Conservation (phyloP, 768 basidiomycete genomes). For the Heimioporus sp. region DNA sequence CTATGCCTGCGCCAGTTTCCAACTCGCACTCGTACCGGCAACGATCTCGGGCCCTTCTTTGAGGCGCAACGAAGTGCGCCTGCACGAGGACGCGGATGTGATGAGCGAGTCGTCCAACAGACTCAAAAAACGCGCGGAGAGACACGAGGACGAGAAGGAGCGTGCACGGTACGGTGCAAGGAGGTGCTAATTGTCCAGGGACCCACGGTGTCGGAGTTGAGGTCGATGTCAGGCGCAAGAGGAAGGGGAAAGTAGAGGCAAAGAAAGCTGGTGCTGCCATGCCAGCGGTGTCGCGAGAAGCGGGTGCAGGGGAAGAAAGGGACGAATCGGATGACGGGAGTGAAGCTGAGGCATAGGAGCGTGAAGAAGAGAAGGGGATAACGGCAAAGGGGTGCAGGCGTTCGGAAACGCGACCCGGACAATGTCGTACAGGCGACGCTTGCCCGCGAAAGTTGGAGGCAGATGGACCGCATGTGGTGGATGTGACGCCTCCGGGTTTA, state of each 20-base stretch:
- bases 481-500: slow-evolving; percentile 94
- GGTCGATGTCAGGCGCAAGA: too few relatives aligned
- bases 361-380: slow-evolving; percentile 44
- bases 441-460: slow-evolving; percentile 63
- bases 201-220: too few relatives aligned
- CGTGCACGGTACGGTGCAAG: slow-evolving; percentile 67
- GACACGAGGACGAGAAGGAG: slow-evolving; percentile 54
- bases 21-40: slow-evolving; percentile 77
- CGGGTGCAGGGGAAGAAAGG: not conserved
- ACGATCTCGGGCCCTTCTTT: slow-evolving; percentile 48
- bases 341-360: slow-evolving; percentile 72
- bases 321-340: slow-evolving; percentile 58
- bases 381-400: slow-evolving; percentile 48
- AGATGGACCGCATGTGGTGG: slow-evolving; percentile 85
- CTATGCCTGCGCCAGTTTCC: slow-evolving; percentile 11
- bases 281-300: too few relatives aligned
- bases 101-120: slow-evolving; percentile 69
- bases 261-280: too few relatives aligned
- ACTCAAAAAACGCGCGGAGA: slow-evolving; percentile 63
- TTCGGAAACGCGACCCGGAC: slow-evolving; percentile 94
- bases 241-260: too few relatives aligned
- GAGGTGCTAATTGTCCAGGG: too few relatives aligned
- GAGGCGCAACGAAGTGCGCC: slow-evolving; percentile 71
- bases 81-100: slow-evolving; percentile 63
- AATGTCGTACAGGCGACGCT: slow-evolving; percentile 78